Conservation (phyloP, 2,329 filamentous ascomycete genomes). For the Ciborinia camelliae region DNA sequence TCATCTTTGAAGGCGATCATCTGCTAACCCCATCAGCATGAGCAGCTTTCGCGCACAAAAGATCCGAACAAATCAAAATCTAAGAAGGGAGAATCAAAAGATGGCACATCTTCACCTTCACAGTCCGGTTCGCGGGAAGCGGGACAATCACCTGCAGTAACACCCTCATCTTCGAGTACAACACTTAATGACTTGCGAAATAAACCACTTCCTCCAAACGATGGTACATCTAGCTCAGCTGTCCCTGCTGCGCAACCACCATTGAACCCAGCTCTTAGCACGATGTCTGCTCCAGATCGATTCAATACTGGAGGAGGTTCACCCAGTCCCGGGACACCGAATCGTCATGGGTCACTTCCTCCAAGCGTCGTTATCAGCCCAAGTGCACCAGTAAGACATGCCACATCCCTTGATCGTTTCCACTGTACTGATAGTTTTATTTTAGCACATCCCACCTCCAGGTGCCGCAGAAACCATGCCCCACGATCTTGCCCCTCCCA, state of each 20-base stretch:
- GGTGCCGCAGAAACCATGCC: conserved; percentile 97
- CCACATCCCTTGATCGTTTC: neutral
- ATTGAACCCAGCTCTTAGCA: conserved; percentile 32
- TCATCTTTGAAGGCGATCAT: conserved; percentile 19
- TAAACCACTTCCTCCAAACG: conserved; percentile 68
- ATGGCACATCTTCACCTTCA: conserved; percentile 76
- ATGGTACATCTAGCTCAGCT: conserved; percentile 34
- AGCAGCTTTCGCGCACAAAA: conserved; percentile 90
- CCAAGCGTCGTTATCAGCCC: conserved; percentile 94
- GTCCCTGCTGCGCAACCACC: conserved; percentile 33
- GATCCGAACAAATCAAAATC: conserved; percentile 74
- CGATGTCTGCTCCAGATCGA: conserved; percentile 41
- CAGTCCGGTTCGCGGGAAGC: conserved; percentile 49
- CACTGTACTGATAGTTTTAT: conserved; percentile 13
- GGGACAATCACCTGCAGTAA: conserved; percentile 61
- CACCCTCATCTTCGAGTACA: conserved; percentile 85
- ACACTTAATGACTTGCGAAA: conserved; percentile 81
- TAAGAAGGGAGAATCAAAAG: conserved; percentile 68
- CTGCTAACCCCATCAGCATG: conserved; percentile 56
- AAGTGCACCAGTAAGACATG: conserved; percentile 74
- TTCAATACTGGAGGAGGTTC: conserved; percentile 42
- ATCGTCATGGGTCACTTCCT: conserved; percentile 62
- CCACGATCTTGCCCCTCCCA: conserved; percentile 90
- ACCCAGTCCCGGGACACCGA: conserved; percentile 54
- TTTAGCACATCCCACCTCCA: conserved; percentile 83